Conservation (phyloP, 2,329 filamentous ascomycete species). For the Fusarium incarnatum region DNA sequence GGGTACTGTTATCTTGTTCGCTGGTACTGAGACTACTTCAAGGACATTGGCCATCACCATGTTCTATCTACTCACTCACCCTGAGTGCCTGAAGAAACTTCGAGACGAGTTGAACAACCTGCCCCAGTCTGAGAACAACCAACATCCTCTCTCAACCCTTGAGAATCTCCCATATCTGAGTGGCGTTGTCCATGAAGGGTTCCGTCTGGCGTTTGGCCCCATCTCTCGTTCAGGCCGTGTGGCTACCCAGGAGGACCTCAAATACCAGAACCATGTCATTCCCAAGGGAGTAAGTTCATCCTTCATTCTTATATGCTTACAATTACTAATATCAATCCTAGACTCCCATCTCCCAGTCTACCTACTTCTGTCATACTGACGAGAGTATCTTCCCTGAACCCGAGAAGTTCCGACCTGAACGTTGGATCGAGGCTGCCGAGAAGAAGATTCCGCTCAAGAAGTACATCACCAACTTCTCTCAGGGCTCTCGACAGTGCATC, state of each 20-base stretch:
- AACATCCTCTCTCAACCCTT: not conserved
- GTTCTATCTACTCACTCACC: not conserved
- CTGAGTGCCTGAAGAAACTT: not conserved
- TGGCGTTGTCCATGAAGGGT: not conserved
- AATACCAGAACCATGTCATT: not conserved
- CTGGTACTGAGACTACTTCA: conserved; percentile 1
- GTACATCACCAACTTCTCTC: conserved; percentile 1
- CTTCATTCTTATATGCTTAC: not conserved
- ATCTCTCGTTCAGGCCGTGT: not conserved
- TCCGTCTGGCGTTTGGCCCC: not conserved
- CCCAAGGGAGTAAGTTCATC: not conserved
- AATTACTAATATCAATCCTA: not conserved
- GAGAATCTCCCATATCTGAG: not conserved
- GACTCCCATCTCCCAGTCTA: not conserved
- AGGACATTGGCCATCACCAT: not conserved
- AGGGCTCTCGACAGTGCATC: not conserved
- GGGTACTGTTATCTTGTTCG: not conserved
- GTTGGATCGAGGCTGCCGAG: not conserved
- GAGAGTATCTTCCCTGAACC: not conserved
- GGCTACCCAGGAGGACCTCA: not conserved
- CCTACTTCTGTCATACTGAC: not conserved
- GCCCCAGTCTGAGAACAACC: not conserved
- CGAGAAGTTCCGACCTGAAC: not conserved
- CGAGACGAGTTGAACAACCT: not conserved
- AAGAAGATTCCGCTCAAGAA: not conserved